Conservation (phyloP, 768 basidiomycete genomes). For the Termitomyces sp. region DNA sequence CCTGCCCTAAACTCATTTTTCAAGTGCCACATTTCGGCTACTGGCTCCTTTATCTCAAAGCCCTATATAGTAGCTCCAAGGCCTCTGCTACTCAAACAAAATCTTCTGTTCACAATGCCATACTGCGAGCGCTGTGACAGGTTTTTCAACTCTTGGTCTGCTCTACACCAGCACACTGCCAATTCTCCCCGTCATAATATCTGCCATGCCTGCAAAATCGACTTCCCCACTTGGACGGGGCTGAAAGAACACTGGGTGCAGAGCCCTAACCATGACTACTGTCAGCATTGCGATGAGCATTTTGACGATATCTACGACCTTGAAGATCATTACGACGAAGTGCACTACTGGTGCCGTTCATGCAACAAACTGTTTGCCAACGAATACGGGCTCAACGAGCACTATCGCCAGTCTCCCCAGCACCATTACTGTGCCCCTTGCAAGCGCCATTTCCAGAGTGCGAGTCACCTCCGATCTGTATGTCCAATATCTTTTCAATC, state of each 20-base stretch:
- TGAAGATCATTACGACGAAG: slow-evolving; percentile 31
- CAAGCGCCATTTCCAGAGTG: slow-evolving; percentile 35
- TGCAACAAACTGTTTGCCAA: slow-evolving; percentile 40
- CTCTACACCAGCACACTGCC: slow-evolving; percentile 29
- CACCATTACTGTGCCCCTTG: slow-evolving; percentile 44
- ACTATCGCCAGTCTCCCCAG: slow-evolving; percentile 37
- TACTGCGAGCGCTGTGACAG: slow-evolving; percentile 36
- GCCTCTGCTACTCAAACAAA: no score
- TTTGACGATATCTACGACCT: slow-evolving; percentile 31
- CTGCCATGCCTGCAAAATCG: slow-evolving; percentile 40
- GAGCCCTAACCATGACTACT: slow-evolving; percentile 45
- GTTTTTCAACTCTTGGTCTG: slow-evolving; percentile 22
- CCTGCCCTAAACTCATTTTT: background rate
- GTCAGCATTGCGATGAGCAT: slow-evolving; percentile 43
- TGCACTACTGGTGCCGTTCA: slow-evolving; percentile 36
- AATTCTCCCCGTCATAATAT: slow-evolving; percentile 35
- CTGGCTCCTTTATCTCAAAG: background rate
- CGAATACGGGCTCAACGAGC: slow-evolving; percentile 37
- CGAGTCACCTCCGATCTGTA: slow-evolving; percentile 28
- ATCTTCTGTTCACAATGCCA: slow-evolving; percentile 17
- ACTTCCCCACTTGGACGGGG: slow-evolving; percentile 34
- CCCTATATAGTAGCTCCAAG: no score
- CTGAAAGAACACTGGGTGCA: slow-evolving; percentile 50
- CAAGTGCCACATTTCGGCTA: background rate
- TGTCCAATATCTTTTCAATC: background rate